Conservation (phyloP, 805 yeast genomes). For the Torulaspora indica region DNA sequence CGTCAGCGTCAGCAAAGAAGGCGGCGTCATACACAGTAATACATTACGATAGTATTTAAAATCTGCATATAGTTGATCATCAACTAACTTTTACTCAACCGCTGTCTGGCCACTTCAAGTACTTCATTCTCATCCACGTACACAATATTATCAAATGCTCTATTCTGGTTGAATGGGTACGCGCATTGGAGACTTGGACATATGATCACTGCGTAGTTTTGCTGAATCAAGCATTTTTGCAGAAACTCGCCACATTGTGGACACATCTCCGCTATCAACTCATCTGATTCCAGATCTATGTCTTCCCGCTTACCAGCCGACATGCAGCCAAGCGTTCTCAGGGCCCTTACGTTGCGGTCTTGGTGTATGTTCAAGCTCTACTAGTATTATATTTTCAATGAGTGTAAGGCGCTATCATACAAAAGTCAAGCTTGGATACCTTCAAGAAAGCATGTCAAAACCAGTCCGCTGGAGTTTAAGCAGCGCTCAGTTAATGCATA, state of each 20-base stretch:
- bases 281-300: slow-evolving; percentile 1
- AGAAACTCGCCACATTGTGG: slow-evolving; percentile 28
- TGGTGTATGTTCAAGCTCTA: not conserved
- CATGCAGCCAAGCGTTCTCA: not conserved
- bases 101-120: slow-evolving; percentile 25
- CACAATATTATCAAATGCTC: slow-evolving; percentile 20
- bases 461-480: too few relatives aligned
- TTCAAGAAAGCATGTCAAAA: too few relatives aligned
- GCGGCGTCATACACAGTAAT: slow-evolving; percentile 29
- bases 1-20: slow-evolving; percentile 51
- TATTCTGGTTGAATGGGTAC: slow-evolving; percentile 31
- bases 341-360: too few relatives aligned
- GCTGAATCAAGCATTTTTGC: slow-evolving; percentile 33
- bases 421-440: not conserved
- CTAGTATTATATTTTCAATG: not conserved
- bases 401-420: not conserved
- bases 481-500: too few relatives aligned
- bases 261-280: slow-evolving; percentile 14
- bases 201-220: slow-evolving; percentile 33
- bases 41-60: slow-evolving; percentile 9
- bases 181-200: slow-evolving; percentile 29
- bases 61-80: not conserved
- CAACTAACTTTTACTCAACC: slow-evolving; percentile 16
- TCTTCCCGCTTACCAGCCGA: slow-evolving; percentile 1
- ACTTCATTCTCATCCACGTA: slow-evolving; percentile 31